phyloP scores from a whole-genome alignment of 345 rosid species.

The Citrus australasica region DNA sequence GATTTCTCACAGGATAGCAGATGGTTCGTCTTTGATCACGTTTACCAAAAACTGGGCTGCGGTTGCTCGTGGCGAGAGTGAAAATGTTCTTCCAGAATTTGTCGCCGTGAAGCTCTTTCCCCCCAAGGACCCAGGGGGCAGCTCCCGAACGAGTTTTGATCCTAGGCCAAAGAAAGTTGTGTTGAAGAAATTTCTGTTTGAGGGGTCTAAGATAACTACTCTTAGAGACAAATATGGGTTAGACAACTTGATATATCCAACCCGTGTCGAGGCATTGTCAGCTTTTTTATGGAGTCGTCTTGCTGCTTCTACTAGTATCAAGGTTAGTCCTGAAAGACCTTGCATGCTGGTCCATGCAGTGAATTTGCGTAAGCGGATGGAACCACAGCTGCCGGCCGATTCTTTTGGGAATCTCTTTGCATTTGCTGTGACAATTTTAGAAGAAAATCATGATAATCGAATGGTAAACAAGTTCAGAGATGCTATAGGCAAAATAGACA shows the following conservation, averaged over 20 bases:
- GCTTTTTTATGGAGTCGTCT: slow-evolving; percentile 42
- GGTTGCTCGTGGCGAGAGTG: slow-evolving; percentile 3
- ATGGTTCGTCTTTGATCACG: not conserved
- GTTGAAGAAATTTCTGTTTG: slow-evolving; percentile 38
- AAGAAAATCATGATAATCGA: not conserved
- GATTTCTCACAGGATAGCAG: not conserved
- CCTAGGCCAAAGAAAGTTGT: slow-evolving; percentile 27
- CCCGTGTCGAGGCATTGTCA: slow-evolving; percentile 43
- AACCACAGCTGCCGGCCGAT: slow-evolving; percentile 23
- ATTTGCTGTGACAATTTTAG: not conserved
- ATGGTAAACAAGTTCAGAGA: slow-evolving; percentile 26
- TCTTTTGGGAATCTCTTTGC: slow-evolving; percentile 36
- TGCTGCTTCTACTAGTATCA: slow-evolving; percentile 20
- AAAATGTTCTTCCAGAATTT: slow-evolving; percentile 17
- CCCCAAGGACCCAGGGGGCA: slow-evolving; percentile 15
- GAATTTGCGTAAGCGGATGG: slow-evolving; percentile 34
- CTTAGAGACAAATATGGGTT: slow-evolving; percentile 24
- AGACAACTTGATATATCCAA: slow-evolving; percentile 5
- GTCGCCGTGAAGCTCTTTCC: slow-evolving; percentile 38
- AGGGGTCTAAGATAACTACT: slow-evolving; percentile 17
- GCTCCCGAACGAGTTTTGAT: not conserved
- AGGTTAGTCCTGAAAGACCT: slow-evolving; percentile 1
- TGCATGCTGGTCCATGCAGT: slow-evolving; percentile 27
- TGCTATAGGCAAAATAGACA: slow-evolving; percentile 20
- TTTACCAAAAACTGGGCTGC: slow-evolving; percentile 9